Base-by-base conservation (phyloP, 2,329 filamentous ascomycete genomes). In the Thelonectria rubi region DNA sequence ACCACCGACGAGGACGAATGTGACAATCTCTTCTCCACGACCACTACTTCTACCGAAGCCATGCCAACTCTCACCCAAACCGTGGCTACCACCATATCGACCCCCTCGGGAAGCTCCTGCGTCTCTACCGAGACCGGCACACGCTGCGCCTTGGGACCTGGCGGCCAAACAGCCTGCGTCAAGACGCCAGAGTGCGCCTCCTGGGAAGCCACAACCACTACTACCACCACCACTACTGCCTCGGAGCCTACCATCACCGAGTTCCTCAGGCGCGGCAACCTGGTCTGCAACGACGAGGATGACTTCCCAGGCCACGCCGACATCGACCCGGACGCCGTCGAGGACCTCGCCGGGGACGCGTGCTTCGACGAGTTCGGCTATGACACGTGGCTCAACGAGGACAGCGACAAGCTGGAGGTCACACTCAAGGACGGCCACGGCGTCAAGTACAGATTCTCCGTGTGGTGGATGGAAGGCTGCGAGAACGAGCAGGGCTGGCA, bases 271-370 rank as follows among this genome's bases (percentile, higher is more conserved):
- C 26, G 8, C 34, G 34, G 34, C 4, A 15, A 14, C 11, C 12
- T 47, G 1, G 17, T 42, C 3, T 63, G 60, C 40, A 14, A 37
- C 10, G 14, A 56, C 42, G 51, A 59, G n/a, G 42, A 1, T 39
- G 32, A 59, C 15, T 52, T 56, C 32, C 26, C 20, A 1, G 40
- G 51, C 18, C 55, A 63, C 24, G 55, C 10, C 7, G 60, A 59
- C 20, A 51, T 63, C 5, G 42, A 46, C 1, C 42, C 54, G 3
- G 45, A 43, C 1, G 50, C 50, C 12, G 12, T 34, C 10, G 32
- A 34, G 10, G 32, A 34, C 9, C 32, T 34, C 10, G 9, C 12
- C 32, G 3, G 32, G 3, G 32, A 34, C 32, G 12, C 21, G 21
- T 24, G 32, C 32, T 3, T 3, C 32, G 32, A 34, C 32, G 21